Percentiles rank a stretch among this genome's conserved stretches.
Conservation (phyloP, 768 basidiomycete species). For the Rhodotorula sphaerocarpa region DNA sequence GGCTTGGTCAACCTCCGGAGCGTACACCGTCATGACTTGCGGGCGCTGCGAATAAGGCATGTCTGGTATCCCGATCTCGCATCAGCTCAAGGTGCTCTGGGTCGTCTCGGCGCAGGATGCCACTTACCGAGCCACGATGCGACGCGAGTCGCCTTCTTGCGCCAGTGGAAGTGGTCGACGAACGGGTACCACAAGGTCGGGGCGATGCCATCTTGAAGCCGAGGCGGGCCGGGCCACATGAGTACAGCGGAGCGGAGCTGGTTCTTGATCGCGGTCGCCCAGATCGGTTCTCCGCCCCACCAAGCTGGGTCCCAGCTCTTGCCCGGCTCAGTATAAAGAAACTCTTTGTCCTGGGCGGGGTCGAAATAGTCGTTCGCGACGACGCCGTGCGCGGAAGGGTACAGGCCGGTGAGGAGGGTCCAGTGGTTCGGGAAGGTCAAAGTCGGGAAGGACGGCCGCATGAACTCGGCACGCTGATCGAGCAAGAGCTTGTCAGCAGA, state of each 20-base stretch:
- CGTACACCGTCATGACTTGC: slow-evolving; percentile 32
- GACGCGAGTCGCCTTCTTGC: slow-evolving; percentile 67
- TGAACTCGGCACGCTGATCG: slow-evolving; percentile 60
- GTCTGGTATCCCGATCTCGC: slow-evolving; percentile 49
- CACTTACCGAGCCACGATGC: slow-evolving; percentile 62
- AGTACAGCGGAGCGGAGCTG: slow-evolving; percentile 71
- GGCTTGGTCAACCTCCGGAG: slow-evolving; percentile 32
- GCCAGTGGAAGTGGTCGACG: slow-evolving; percentile 57
- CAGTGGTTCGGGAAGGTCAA: slow-evolving; percentile 95
- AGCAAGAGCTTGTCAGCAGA: not conserved
- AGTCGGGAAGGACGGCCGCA: slow-evolving; percentile 81
- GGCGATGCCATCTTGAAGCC: slow-evolving; percentile 56
- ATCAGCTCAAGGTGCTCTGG: not conserved
- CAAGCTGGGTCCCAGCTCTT: slow-evolving; percentile 62
- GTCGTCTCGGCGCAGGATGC: slow-evolving; percentile 43
- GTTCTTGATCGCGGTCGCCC: slow-evolving; percentile 73
- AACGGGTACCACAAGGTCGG: slow-evolving; percentile 56
- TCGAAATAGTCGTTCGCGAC: slow-evolving; percentile 90
- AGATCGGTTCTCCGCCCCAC: slow-evolving; percentile 94
- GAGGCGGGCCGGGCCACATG: slow-evolving; percentile 86
- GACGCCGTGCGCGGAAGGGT: slow-evolving; percentile 84
- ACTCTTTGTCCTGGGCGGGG: slow-evolving; percentile 55
- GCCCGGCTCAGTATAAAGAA: slow-evolving; percentile 60
- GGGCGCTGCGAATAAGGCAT: slow-evolving; percentile 26
- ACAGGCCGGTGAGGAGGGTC: slow-evolving; percentile 79